These are phyloP conservation scores for Venturia oleaginea DNA, from an alignment of 2,329 filamentous ascomycete genomes.

Conservation along the genomic window DNA sequence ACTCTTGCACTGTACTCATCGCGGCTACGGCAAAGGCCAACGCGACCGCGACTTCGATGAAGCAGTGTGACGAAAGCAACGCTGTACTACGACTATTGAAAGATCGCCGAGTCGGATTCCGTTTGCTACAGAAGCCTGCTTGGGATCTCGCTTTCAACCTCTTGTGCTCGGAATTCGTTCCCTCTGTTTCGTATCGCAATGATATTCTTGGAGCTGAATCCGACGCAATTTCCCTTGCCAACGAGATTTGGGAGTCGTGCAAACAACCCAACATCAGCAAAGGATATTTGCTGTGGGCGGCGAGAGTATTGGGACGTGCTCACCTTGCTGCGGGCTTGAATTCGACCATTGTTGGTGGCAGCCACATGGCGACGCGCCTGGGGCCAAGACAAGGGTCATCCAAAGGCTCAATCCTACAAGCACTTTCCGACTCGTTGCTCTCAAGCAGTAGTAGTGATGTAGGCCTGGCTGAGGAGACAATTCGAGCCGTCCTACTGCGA, in stretches of 20 bases:
- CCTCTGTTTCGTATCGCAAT: slow-evolving; percentile 45
- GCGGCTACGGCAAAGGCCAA: slow-evolving; percentile 59
- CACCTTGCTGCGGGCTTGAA: slow-evolving; percentile 41
- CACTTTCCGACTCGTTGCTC: slow-evolving; percentile 28
- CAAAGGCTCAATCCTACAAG: slow-evolving; percentile 25
- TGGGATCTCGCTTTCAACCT: slow-evolving; percentile 61
- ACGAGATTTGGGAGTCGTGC: slow-evolving; percentile 70
- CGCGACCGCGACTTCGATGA: slow-evolving; percentile 59
- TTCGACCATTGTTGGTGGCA: background rate
- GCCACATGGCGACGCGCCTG: no score
- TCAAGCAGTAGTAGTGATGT: slow-evolving; percentile 32
- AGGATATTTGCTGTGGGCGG: slow-evolving; percentile 76
- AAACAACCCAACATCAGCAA: slow-evolving; percentile 50
- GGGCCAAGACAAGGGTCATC: slow-evolving; percentile 15
- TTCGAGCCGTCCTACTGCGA: slow-evolving; percentile 20
- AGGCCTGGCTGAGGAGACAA: slow-evolving; percentile 35
- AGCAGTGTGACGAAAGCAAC: slow-evolving; percentile 65
- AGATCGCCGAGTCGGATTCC: slow-evolving; percentile 54
- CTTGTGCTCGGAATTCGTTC: slow-evolving; percentile 66
- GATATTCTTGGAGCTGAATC: slow-evolving; percentile 64
- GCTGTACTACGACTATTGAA: slow-evolving; percentile 71
- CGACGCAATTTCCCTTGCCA: slow-evolving; percentile 51
- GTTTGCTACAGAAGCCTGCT: slow-evolving; percentile 62
- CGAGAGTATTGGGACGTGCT: slow-evolving; percentile 70
- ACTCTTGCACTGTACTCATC: slow-evolving; percentile 58